Percentiles rank a stretch among this genome's conserved stretches.
Evolutionary conservation across 1,284 basidiomycete genomes (phyloP).

Genomic region (Pseudozyma flocculosa): DNA sequence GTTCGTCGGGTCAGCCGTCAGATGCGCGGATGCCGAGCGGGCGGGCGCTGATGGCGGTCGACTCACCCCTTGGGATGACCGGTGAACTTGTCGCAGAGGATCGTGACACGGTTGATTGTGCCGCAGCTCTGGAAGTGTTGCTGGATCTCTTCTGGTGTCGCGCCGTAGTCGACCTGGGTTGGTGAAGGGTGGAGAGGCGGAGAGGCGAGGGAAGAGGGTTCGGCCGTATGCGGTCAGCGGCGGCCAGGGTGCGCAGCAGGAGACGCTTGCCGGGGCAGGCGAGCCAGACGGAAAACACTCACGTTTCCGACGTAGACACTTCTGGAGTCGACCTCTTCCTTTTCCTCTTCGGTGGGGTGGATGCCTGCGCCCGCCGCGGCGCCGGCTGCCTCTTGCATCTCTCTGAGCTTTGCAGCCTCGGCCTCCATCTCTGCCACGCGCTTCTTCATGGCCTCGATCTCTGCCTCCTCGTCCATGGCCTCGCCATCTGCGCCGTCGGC

Average conservation of each 20-base stretch:
- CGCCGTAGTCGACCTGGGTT: constrained; percentile 87
- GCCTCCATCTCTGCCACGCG: constrained; percentile 76
- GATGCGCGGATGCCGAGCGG: too few species aligned
- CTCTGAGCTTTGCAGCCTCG: constrained; percentile 81
- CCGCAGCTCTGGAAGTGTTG: constrained; percentile 96
- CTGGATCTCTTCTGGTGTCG: constrained; percentile 98
- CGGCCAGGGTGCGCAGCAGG: too few species aligned
- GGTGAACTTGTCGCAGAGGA: constrained; percentile 99
- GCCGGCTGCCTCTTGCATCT: constrained; percentile 83
- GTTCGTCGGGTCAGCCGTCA: too few species aligned
- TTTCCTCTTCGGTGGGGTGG: constrained; percentile 53
- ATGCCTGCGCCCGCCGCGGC: constrained; percentile 55
- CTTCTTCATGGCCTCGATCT: constrained; percentile 76
- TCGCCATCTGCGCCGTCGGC: constrained; percentile 8
- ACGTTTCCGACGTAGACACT: constrained; percentile 98
- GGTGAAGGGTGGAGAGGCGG: background rate
- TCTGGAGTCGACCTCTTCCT: constrained; percentile 74
- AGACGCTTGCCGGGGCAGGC: too few species aligned
- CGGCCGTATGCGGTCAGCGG: too few species aligned
- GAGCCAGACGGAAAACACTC: too few species aligned
- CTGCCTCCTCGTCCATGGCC: constrained; percentile 50
- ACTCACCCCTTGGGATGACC: constrained; percentile 96
- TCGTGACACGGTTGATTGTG: constrained; percentile 97
- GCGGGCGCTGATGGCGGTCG: too few species aligned
- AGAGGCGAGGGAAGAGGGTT: background rate